phyloP scores from a whole-genome alignment of 148 eudicot species.

The Polygonum aviculare region DNA sequence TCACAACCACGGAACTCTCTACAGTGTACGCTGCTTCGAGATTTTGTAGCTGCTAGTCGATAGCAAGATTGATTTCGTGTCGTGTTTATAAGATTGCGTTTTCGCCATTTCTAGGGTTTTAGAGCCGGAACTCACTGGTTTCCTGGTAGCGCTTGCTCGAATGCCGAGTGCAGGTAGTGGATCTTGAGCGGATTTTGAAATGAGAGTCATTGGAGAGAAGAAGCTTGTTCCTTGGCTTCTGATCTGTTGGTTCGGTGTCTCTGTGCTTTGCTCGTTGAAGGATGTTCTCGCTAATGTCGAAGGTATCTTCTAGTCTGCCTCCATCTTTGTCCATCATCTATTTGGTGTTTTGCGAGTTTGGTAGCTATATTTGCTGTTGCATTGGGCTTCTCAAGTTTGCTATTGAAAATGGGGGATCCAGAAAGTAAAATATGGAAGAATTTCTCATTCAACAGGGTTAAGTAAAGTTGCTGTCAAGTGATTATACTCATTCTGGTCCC shows the following conservation, averaged over 20 bases:
- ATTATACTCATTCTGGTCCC: background rate
- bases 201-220: constrained; percentile 9
- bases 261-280: background rate
- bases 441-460: background rate
- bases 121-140: background rate
- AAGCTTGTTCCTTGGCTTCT: background rate
- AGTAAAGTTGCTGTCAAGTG: background rate
- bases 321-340: background rate
- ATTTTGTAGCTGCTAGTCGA: background rate
- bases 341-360: background rate
- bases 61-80: background rate
- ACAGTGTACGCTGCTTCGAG: background rate
- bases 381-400: background rate
- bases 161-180: background rate
- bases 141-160: background rate
- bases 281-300: constrained; percentile 13
- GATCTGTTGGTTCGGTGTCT: constrained; percentile 4
- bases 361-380: background rate
- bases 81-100: background rate
- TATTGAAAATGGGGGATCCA: background rate
- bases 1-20: background rate
- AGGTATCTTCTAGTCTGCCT: background rate
- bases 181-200: background rate
- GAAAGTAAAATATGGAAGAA: background rate
- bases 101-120: constrained; percentile 8